Evolutionary conservation across 2,329 filamentous ascomycete species (phyloP).

Genomic region (Stachybotrys chlorohalonatus): DNA sequence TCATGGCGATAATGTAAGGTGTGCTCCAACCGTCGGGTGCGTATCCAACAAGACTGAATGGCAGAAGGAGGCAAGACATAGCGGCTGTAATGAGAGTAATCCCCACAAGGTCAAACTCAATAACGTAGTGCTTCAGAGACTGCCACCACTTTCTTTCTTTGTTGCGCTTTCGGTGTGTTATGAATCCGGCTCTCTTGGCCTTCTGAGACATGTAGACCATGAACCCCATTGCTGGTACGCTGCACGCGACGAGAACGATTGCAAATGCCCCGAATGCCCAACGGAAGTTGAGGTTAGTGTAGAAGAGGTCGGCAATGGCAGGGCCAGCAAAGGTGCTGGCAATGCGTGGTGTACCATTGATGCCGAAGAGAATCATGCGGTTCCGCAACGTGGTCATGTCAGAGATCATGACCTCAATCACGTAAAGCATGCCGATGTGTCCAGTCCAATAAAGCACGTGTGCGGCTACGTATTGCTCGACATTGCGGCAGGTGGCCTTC

Average conservation of each 20-base stretch:
- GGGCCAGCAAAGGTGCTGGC: conserved; percentile 23
- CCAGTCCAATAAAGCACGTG: conserved; percentile 53
- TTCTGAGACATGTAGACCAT: conserved; percentile 3
- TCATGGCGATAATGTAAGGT: conserved; percentile 29
- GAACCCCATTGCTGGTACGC: neutral
- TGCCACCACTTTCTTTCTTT: conserved; percentile 25
- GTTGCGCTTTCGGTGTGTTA: conserved; percentile 1
- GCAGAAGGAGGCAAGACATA: conserved; percentile 43
- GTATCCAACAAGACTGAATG: conserved; percentile 29
- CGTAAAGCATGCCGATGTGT: conserved; percentile 17
- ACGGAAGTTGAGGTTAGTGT: conserved; percentile 15
- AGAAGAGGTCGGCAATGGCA: conserved; percentile 14
- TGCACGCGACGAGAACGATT: conserved; percentile 29
- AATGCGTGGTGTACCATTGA: conserved; percentile 24
- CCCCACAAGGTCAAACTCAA: conserved; percentile 26
- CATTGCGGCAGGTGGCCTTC: conserved; percentile 45
- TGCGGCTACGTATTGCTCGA: conserved; percentile 32
- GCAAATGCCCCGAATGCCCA: conserved; percentile 45
- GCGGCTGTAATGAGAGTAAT: conserved; percentile 47
- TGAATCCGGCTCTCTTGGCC: conserved; percentile 9
- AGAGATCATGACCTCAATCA: conserved; percentile 20
- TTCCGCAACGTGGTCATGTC: conserved; percentile 20
- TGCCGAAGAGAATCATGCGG: conserved; percentile 20
- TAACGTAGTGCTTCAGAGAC: neutral
- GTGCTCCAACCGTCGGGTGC: conserved; percentile 25